Percentiles rank a stretch among this genome's conserved stretches.
Conservation (phyloP, 2,329 filamentous ascomycete genomes). For the Curvularia sp. region DNA sequence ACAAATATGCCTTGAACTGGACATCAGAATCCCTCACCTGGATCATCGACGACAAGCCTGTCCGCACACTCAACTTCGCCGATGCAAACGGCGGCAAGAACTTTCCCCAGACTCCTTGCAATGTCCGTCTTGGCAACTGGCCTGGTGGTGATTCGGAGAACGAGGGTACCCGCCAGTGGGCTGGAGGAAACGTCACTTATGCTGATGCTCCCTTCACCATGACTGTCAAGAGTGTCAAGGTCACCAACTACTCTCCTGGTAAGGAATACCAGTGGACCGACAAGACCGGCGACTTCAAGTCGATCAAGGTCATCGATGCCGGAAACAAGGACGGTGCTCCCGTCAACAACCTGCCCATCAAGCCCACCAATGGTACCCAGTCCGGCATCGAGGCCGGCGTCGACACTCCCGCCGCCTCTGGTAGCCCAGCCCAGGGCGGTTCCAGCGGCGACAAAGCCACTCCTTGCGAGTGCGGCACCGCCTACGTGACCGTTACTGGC, state of each 20-base stretch:
- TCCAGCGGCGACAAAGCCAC: slow-evolving; percentile 9
- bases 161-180: slow-evolving; percentile 71
- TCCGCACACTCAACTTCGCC: slow-evolving; percentile 68
- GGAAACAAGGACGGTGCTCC: slow-evolving; percentile 44
- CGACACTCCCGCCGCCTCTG: slow-evolving; percentile 31
- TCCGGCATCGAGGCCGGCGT: slow-evolving; percentile 35
- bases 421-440: slow-evolving; percentile 5
- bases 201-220: slow-evolving; percentile 58
- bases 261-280: slow-evolving; percentile 60
- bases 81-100: slow-evolving; percentile 65
- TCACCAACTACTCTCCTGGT: slow-evolving; percentile 61
- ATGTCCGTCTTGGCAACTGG: slow-evolving; percentile 57
- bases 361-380: slow-evolving; percentile 38
- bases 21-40: slow-evolving; percentile 70
- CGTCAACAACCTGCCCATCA: slow-evolving; percentile 33
- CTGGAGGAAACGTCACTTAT: slow-evolving; percentile 64
- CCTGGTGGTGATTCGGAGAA: slow-evolving; percentile 57
- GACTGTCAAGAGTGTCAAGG: slow-evolving; percentile 59
- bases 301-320: slow-evolving; percentile 55
- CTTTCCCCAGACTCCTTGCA: slow-evolving; percentile 81
- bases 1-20: slow-evolving; percentile 78
- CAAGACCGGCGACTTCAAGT: slow-evolving; percentile 55
- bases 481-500: slow-evolving; percentile 41
- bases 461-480: slow-evolving; percentile 37
- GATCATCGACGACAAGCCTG: slow-evolving; percentile 71